These are phyloP conservation scores for Citrus mangshanensis DNA, from an alignment of 345 rosid genomes.

Conservation along the genomic window DNA sequence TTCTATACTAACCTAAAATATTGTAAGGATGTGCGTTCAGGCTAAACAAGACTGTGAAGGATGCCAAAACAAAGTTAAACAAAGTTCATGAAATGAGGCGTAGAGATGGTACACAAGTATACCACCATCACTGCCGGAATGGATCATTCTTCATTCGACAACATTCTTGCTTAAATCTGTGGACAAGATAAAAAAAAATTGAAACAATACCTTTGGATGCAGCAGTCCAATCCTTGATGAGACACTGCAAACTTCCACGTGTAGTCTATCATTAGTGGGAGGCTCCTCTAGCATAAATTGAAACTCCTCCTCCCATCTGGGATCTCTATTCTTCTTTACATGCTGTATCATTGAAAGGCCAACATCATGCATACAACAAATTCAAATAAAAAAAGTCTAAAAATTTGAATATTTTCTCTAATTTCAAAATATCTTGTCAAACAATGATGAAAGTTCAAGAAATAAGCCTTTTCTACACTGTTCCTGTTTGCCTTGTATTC, in stretches of 20 bases:
- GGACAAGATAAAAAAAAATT: background rate
- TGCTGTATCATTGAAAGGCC: constrained; percentile 33
- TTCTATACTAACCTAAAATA: background rate
- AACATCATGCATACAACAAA: background rate
- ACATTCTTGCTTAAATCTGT: background rate
- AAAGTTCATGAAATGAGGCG: background rate
- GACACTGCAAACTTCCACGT: constrained; percentile 74
- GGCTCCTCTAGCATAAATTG: constrained; percentile 72
- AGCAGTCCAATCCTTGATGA: constrained; percentile 80
- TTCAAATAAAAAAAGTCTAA: background rate
- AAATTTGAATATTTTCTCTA: background rate
- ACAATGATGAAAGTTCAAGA: background rate
- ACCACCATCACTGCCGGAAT: background rate
- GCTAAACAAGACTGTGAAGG: background rate
- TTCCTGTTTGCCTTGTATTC: background rate
- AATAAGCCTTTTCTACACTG: background rate
- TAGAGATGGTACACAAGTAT: background rate
- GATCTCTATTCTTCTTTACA: constrained; percentile 88
- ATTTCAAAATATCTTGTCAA: background rate
- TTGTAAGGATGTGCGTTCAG: background rate
- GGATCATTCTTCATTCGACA: background rate
- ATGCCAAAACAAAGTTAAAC: background rate
- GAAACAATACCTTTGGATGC: constrained; percentile 72
- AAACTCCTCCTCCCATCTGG: constrained; percentile 94
- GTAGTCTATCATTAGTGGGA: constrained; percentile 67